A percentile compares a stretch with the other conserved stretches of the same genome.
phyloP scores from a whole-genome alignment of 2,329 filamentous ascomycete species.

The Aureobasidium sp. region DNA sequence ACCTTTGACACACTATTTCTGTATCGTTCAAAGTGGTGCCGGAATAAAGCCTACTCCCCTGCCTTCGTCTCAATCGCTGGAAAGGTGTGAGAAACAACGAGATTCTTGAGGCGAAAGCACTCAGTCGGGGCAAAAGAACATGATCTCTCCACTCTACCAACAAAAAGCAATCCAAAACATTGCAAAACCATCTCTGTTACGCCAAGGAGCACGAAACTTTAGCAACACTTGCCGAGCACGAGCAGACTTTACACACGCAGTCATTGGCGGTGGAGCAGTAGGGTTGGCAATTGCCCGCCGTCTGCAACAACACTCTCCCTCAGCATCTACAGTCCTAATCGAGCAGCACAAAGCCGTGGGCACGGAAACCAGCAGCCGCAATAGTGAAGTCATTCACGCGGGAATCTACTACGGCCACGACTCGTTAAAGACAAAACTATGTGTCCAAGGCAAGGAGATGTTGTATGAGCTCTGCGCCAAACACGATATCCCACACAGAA shows the following conservation, averaged over 20 bases:
- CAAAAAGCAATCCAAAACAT: neutral
- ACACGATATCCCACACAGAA: slow-evolving; percentile 59
- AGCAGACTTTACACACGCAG: slow-evolving; percentile 56
- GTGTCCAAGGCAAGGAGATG: slow-evolving; percentile 64
- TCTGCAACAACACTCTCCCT: slow-evolving; percentile 42
- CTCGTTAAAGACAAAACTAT: slow-evolving; percentile 76
- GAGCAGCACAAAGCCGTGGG: slow-evolving; percentile 70
- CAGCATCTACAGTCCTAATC: slow-evolving; percentile 61
- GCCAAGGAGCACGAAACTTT: slow-evolving; percentile 24
- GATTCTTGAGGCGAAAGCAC: too few relatives aligned
- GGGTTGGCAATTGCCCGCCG: slow-evolving; percentile 71
- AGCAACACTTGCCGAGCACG: slow-evolving; percentile 31
- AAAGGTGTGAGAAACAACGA: too few relatives aligned
- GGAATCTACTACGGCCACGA: slow-evolving; percentile 78
- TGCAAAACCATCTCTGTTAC: neutral
- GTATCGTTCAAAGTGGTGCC: neutral
- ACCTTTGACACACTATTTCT: too few relatives aligned
- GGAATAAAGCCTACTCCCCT: too few relatives aligned
- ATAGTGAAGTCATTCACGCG: slow-evolving; percentile 94
- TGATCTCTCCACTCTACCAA: neutral
- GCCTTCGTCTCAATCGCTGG: too few relatives aligned
- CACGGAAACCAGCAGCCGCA: slow-evolving; percentile 80
- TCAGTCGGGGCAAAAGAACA: neutral
- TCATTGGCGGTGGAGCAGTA: slow-evolving; percentile 64
- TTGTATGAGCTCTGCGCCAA: slow-evolving; percentile 69